Evolutionary conservation across 1,139 yeast genomes (phyloP).

Genomic region (Arxiozyma slooffiae): DNA sequence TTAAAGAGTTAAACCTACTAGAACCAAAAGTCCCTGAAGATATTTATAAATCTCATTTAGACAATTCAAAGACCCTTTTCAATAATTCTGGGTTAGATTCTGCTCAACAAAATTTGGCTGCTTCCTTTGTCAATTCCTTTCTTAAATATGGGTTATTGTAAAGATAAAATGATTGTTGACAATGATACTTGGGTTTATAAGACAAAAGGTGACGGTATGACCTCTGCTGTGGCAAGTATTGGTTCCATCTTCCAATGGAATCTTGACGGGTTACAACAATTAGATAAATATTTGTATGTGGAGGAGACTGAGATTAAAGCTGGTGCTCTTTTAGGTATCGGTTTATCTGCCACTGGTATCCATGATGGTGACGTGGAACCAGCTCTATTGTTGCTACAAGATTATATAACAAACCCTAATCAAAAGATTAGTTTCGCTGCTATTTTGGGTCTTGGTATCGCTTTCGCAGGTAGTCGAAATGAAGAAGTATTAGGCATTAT

Average conservation of each 20-base stretch:
- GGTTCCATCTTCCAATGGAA: constrained; percentile 93
- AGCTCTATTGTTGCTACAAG: constrained; percentile 75
- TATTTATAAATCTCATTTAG: constrained; percentile 83
- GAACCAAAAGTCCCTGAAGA: constrained; percentile 95
- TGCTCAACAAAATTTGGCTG: constrained; percentile 93
- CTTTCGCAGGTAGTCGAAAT: constrained; percentile 90
- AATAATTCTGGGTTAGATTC: constrained; percentile 66
- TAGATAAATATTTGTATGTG: constrained; percentile 83
- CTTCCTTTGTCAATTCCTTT: constrained; percentile 86
- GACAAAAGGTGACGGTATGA: constrained; percentile 87
- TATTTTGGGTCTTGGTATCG: constrained; percentile 83
- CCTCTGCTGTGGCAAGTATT: constrained; percentile 87
- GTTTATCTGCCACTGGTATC: constrained; percentile 87
- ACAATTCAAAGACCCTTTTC: constrained; percentile 45
- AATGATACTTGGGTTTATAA: constrained; percentile 85
- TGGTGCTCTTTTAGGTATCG: constrained; percentile 94
- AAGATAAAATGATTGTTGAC: constrained; percentile 70
- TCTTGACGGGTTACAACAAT: constrained; percentile 77
- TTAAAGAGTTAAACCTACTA: constrained; percentile 75
- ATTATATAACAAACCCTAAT: constrained; percentile 51
- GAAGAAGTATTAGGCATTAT: constrained; percentile 71
- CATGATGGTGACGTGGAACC: constrained; percentile 90
- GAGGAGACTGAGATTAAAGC: constrained; percentile 84
- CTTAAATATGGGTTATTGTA: constrained; percentile 84
- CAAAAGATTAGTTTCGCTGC: constrained; percentile 66